Evolutionary conservation across 1,284 basidiomycete species (phyloP).

Genomic region (Schizophyllum amplum): DNA sequence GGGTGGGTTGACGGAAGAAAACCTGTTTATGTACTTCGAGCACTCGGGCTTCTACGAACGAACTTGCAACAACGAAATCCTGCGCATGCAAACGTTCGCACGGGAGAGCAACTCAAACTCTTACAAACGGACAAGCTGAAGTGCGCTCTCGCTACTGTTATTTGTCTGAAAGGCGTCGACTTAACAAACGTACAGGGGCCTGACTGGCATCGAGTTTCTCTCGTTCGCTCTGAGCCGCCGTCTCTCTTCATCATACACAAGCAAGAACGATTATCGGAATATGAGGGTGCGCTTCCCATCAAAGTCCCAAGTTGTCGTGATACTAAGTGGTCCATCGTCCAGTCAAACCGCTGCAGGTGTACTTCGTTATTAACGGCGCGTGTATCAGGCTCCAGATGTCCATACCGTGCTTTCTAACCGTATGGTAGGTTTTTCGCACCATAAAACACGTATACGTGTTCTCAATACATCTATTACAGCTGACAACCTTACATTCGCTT

Average conservation of each 20-base stretch:
- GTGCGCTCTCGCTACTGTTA: conserved; percentile 28
- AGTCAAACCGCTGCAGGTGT: conserved; percentile 71
- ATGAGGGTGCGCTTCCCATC: conserved; percentile 51
- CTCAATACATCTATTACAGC: conserved; percentile 27
- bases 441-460: not conserved
- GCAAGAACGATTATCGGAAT: conserved; percentile 69
- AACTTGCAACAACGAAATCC: conserved; percentile 80
- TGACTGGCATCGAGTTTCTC: conserved; percentile 68
- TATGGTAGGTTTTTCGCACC: conserved; percentile 48
- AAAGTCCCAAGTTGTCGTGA: conserved; percentile 1
- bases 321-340: conserved; percentile 9
- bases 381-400: conserved; percentile 79
- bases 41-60: conserved; percentile 87
- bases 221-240: conserved; percentile 71
- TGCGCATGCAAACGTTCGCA: conserved; percentile 87
- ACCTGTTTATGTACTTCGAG: conserved; percentile 81
- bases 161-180: not conserved
- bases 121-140: conserved; percentile 75
- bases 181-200: not conserved
- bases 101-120: conserved; percentile 49
- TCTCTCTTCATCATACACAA: conserved; percentile 83
- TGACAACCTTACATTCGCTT: conserved; percentile 63
- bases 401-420: conserved; percentile 78
- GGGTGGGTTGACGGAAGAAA: conserved; percentile 64
- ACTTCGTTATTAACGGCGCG: conserved; percentile 80